Conservation (phyloP, 148 eudicot genomes). For the Rhododendron ovatum region DNA sequence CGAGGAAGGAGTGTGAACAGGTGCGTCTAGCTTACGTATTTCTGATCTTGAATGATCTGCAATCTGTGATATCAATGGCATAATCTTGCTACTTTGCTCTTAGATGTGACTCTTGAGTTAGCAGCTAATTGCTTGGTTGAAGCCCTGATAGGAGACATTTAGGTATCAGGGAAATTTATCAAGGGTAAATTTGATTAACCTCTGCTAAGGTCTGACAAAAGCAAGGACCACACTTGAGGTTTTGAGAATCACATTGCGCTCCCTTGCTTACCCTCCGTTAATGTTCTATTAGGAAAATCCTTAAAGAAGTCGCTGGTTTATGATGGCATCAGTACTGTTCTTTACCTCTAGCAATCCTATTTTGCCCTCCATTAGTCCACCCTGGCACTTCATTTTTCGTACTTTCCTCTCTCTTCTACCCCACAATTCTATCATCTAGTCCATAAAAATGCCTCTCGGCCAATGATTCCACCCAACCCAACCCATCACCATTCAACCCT, state of each 20-base stretch:
- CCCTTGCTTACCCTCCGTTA: not conserved
- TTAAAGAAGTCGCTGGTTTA: not conserved
- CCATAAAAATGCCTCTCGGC: not conserved
- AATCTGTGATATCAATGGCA: not conserved
- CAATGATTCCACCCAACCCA: not conserved
- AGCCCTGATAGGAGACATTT: not conserved
- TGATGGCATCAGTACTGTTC: not conserved
- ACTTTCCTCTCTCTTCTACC: not conserved
- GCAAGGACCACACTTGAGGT: not conserved
- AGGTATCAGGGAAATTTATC: not conserved
- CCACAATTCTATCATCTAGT: not conserved
- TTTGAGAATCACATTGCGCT: not conserved
- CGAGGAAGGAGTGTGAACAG: constrained; percentile 99
- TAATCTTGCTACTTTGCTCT: not conserved
- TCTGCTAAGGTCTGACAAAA: not conserved
- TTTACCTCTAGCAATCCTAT: not conserved
- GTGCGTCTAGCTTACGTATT: constrained; percentile 25
- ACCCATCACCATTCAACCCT: not conserved
- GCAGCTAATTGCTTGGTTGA: not conserved
- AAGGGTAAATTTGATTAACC: not conserved
- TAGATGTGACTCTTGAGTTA: not conserved
- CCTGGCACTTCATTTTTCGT: not conserved
- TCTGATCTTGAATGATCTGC: not conserved
- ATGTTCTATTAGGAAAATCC: not conserved
- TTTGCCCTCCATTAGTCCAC: not conserved